A percentile compares a stretch with the other conserved stretches of the same genome.
Evolutionary conservation across 169 alveolate genomes (phyloP).

Genomic region (Plasmodium malariae): DNA sequence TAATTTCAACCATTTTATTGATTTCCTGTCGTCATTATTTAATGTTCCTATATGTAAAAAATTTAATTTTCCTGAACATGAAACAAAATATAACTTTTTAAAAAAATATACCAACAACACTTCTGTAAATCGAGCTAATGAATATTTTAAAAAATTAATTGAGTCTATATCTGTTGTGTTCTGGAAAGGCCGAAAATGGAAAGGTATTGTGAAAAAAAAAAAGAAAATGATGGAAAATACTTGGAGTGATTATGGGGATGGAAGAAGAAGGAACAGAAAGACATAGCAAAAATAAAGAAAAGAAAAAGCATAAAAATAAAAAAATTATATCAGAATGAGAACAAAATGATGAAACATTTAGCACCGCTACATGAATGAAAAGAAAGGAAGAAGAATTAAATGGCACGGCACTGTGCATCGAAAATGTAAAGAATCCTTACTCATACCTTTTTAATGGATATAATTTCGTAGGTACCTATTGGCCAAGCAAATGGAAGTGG

Average conservation of each 20-base stretch:
- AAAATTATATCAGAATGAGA: neutral
- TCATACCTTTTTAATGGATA: neutral
- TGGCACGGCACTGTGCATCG: neutral
- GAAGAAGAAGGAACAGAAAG: neutral
- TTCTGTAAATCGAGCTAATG: conserved; percentile 51
- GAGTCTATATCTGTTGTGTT: conserved; percentile 36
- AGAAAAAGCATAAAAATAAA: neutral
- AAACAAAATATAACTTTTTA: conserved; percentile 26
- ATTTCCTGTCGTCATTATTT: conserved; percentile 16
- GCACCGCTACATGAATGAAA: no score
- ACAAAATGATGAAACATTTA: no score
- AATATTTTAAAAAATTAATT: conserved; percentile 34
- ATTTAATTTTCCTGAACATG: conserved; percentile 21
- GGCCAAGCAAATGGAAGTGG: conserved; percentile 92
- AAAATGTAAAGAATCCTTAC: neutral
- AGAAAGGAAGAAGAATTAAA: neutral
- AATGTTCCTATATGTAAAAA: conserved; percentile 25
- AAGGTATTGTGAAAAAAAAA: conserved; percentile 31
- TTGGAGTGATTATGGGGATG: neutral
- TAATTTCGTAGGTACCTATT: conserved; percentile 76
- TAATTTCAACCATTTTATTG: conserved; percentile 11
- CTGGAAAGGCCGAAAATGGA: conserved; percentile 78
- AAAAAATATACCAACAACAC: conserved; percentile 16
- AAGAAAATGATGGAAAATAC: neutral
- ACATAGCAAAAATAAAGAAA: neutral